phyloP scores from a whole-genome alignment of 306 rosid species.

The Prunus salicina region DNA sequence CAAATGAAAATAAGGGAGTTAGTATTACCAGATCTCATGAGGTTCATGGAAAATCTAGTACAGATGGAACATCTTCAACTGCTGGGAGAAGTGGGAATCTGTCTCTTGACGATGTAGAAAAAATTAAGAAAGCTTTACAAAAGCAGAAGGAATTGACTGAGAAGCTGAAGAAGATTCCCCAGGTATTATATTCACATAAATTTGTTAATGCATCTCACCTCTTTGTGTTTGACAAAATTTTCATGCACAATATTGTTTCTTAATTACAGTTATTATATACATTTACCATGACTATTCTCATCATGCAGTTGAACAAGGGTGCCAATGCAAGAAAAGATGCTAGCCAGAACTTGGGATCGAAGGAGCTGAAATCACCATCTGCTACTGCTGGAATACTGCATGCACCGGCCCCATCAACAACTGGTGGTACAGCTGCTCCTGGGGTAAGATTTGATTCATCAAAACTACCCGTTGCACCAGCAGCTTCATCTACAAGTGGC shows the following conservation, averaged over 20 bases:
- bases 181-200: constrained; percentile 38
- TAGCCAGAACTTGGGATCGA: constrained; percentile 34
- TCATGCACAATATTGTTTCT: not conserved
- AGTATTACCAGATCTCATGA: constrained; percentile 99
- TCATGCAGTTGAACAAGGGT: constrained; percentile 62
- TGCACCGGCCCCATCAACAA: not conserved
- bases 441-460: constrained; percentile 39
- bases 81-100: constrained; percentile 89
- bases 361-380: constrained; percentile 38
- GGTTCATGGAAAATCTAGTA: constrained; percentile 99
- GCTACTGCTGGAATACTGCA: constrained; percentile 23
- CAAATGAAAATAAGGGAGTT: constrained; percentile 99
- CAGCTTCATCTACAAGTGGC: constrained; percentile 27
- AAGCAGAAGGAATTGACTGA: constrained; percentile 71
- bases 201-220: not conserved
- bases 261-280: constrained; percentile 11
- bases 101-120: constrained; percentile 77
- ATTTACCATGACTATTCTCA: constrained; percentile 28
- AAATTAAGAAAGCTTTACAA: constrained; percentile 83
- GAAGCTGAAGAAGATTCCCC: constrained; percentile 72
- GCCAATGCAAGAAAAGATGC: constrained; percentile 45
- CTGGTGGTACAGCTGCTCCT: constrained; percentile 35
- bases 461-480: constrained; percentile 32
- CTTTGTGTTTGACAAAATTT: not conserved
- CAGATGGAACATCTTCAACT: constrained; percentile 97